A percentile compares a stretch with the other conserved stretches of the same genome.
These are phyloP conservation scores for Syzygium aromaticum DNA, from an alignment of 345 rosid genomes.

Conservation along the genomic window DNA sequence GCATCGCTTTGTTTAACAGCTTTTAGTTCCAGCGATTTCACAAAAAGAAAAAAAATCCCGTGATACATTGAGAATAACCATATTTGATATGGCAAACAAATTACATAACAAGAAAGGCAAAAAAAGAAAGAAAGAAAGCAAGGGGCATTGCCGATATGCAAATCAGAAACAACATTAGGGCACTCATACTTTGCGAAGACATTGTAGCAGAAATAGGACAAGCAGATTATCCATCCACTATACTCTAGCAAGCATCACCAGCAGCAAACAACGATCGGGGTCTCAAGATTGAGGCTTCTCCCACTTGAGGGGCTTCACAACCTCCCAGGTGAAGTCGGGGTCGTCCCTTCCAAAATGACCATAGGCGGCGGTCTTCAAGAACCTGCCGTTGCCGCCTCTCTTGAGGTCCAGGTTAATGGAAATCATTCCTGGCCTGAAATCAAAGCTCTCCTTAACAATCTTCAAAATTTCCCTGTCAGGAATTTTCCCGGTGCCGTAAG, in stretches of 20 bases:
- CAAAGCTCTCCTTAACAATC: conserved; percentile 3
- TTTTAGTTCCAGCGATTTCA: background rate
- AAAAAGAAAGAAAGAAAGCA: background rate
- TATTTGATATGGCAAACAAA: background rate
- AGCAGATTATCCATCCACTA: background rate
- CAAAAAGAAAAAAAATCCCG: background rate
- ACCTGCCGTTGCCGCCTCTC: conserved; percentile 43
- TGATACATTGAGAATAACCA: background rate
- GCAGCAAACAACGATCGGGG: background rate
- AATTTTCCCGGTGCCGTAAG: conserved; percentile 10
- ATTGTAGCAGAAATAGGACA: background rate
- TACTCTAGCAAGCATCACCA: background rate
- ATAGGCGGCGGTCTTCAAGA: conserved; percentile 42
- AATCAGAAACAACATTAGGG: background rate
- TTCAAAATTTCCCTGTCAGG: conserved; percentile 9
- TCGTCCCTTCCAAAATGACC: conserved; percentile 51
- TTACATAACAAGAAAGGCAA: background rate
- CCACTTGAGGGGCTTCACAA: conserved; percentile 27
- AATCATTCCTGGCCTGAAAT: conserved; percentile 49
- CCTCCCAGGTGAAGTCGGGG: conserved; percentile 52
- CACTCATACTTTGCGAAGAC: background rate
- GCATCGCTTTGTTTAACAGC: background rate
- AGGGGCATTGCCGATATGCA: background rate
- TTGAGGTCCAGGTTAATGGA: conserved; percentile 41
- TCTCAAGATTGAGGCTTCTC: conserved; percentile 3